Conservation (phyloP, 2,329 filamentous ascomycete species). For the Sporothrix phasma region DNA sequence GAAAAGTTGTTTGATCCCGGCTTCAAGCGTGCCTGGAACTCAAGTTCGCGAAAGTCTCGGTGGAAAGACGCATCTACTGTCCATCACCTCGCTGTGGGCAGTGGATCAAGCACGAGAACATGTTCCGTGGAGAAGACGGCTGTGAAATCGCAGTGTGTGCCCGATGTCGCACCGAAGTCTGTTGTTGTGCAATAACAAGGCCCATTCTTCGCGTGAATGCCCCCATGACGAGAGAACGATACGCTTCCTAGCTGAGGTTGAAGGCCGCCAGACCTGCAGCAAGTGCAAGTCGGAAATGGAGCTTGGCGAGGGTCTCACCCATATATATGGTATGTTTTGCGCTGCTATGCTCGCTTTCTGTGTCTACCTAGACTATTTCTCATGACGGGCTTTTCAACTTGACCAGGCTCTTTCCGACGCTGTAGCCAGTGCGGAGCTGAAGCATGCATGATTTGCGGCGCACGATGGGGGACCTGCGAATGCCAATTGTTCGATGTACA, state of each 20-base stretch:
- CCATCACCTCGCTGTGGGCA: slow-evolving; percentile 62
- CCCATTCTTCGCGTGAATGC: slow-evolving; percentile 61
- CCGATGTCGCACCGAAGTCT: slow-evolving; percentile 64
- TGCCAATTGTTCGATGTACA: slow-evolving; percentile 72
- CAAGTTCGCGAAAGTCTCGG: slow-evolving; percentile 68
- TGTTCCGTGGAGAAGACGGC: slow-evolving; percentile 45
- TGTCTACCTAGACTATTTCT: slow-evolving; percentile 12
- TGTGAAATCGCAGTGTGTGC: slow-evolving; percentile 61
- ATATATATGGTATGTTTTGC: slow-evolving; percentile 65
- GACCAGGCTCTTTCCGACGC: not conserved
- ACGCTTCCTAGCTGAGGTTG: slow-evolving; percentile 53
- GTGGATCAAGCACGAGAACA: slow-evolving; percentile 66
- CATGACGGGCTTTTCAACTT: not conserved
- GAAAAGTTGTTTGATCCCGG: slow-evolving; percentile 61
- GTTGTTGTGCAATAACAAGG: slow-evolving; percentile 63
- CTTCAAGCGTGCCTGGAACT: slow-evolving; percentile 74
- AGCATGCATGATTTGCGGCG: slow-evolving; percentile 79
- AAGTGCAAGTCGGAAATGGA: slow-evolving; percentile 67
- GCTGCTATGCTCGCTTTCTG: not conserved
- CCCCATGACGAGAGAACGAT: slow-evolving; percentile 59
- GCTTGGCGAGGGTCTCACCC: slow-evolving; percentile 73
- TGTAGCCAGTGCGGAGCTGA: slow-evolving; percentile 63
- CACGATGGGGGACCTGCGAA: slow-evolving; percentile 72
- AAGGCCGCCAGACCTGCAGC: slow-evolving; percentile 68
- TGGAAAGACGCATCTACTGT: slow-evolving; percentile 68